Base-by-base conservation (phyloP, 345 rosid genomes). In the Pelargonium nanum region DNA sequence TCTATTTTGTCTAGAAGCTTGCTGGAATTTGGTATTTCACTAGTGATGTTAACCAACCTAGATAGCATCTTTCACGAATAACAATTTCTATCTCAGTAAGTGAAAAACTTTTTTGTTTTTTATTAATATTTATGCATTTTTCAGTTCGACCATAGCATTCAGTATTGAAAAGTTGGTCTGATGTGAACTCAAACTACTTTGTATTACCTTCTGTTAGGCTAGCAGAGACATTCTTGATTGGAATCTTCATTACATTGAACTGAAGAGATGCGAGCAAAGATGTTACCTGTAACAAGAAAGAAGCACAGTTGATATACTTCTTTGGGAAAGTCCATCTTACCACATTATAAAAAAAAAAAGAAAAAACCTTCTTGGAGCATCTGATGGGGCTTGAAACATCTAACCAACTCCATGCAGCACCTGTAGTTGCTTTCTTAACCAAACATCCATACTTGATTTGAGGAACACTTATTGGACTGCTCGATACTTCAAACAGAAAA, bases 401-500 rank as follows among this genome's bases (percentile, higher is more conserved):
- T 15, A 66, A 75, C 97, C 98, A 92, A 63, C 62, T 70, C 97
- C 96, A 92, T 56, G 74, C 54, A 22, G 63, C 53, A 71, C 59
- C 74, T 69, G 78, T 62, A 63, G 61, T 67, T 55, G 65, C 67
- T 68, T 80, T 75, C 40, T 75, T 65, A 57, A 54, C 70, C 68
- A 75, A 79, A 75, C 52, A 75, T 26, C 96, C 97, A 60, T 87
- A 85, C 75, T 79, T 84, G 69, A 93, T 79, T 64, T 75, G 72
- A 57, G 97, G 97, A 77, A 86, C 64, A 72, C 74, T 82, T 62
- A 84, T 66, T 52, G 87, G 97, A 72, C 96, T 93, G 83, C 99
- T 89, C 58, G 79, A 84, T 56, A 85, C 97, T 93, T 53, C 56
- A 60, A 59, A 20, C 22, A 54, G 30, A 19, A 55, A 74, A 66